These are phyloP conservation scores for Didymella exigua DNA, from an alignment of 2,329 filamentous ascomycete genomes.

Conservation along the genomic window DNA sequence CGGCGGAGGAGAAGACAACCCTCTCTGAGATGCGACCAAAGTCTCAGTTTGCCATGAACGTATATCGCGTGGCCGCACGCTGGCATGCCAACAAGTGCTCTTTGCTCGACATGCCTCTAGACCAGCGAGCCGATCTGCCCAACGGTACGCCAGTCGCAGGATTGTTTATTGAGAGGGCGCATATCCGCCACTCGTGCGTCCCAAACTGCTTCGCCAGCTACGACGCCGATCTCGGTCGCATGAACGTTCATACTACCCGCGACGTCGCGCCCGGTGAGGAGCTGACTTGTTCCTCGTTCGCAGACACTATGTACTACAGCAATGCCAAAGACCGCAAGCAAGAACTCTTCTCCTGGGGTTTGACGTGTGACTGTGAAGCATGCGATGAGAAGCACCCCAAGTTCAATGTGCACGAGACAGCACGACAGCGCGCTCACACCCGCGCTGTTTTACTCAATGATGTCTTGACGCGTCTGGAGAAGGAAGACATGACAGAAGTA, in stretches of 20 bases:
- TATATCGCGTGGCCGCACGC: conserved; percentile 18
- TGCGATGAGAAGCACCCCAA: conserved; percentile 5
- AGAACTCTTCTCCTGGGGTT: conserved; percentile 1
- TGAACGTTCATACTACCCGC: conserved; percentile 19
- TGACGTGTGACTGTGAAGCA: conserved; percentile 19
- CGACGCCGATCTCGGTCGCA: conserved; percentile 6
- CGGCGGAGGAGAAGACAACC: neutral
- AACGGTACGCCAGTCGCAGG: conserved; percentile 6
- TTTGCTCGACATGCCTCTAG: conserved; percentile 2
- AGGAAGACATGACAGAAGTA: neutral
- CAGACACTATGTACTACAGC: conserved; percentile 14
- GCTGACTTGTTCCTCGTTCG: conserved; percentile 15
- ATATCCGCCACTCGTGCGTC: conserved; percentile 39
- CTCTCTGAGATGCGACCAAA: neutral
- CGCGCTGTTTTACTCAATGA: conserved; percentile 4
- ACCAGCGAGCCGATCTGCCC: neutral
- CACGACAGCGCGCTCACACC: neutral
- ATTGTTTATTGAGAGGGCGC: conserved; percentile 40
- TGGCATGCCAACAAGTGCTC: conserved; percentile 17
- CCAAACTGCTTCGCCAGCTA: conserved; percentile 23
- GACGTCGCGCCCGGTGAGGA: conserved; percentile 14
- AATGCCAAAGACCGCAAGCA: conserved; percentile 1
- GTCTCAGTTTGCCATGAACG: neutral
- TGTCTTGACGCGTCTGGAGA: conserved; percentile 1
- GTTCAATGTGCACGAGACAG: conserved; percentile 9